A percentile compares a stretch with the other conserved stretches of the same genome.
Evolutionary conservation across 352 stramenopile species (phyloP).

Genomic region (Phytopythium vexans): DNA sequence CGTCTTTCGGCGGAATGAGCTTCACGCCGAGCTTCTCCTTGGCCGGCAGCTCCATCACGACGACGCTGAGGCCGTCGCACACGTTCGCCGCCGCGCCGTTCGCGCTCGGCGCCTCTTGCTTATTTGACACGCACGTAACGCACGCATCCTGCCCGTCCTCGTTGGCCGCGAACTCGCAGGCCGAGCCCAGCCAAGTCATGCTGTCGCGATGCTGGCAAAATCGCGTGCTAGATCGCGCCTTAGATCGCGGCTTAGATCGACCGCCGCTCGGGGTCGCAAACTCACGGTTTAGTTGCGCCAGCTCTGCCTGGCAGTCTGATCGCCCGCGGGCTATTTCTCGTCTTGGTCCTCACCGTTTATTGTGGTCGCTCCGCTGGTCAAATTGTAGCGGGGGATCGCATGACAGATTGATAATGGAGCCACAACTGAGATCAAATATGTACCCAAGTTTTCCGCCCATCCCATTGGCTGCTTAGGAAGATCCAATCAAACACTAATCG

Average conservation of each 20-base stretch:
- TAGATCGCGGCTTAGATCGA: neutral
- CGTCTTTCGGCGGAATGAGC: constrained; percentile 78
- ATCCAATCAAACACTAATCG: too few relatives aligned
- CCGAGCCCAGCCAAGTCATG: constrained; percentile 65
- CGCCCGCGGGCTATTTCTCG: too few relatives aligned
- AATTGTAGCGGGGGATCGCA: too few relatives aligned
- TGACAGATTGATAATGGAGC: too few relatives aligned
- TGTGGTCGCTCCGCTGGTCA: too few relatives aligned
- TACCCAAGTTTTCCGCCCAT: too few relatives aligned
- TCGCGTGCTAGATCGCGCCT: neutral
- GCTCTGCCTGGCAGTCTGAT: too few relatives aligned
- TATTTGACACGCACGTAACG: constrained; percentile 54
- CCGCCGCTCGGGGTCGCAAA: neutral
- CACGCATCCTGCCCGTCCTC: constrained; percentile 55
- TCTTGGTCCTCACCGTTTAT: too few relatives aligned
- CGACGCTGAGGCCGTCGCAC: constrained; percentile 18
- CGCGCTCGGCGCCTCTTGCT: constrained; percentile 9
- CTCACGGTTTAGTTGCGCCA: too few relatives aligned
- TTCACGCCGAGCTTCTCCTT: constrained; percentile 87
- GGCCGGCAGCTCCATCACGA: constrained; percentile 77
- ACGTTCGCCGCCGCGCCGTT: constrained; percentile 4
- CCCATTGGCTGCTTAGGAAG: too few relatives aligned
- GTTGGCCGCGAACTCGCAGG: constrained; percentile 62
- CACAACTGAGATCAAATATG: too few relatives aligned
- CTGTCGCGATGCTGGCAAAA: too few relatives aligned